Base-by-base conservation (phyloP, 768 basidiomycete species). In the Suillus brevipes region DNA sequence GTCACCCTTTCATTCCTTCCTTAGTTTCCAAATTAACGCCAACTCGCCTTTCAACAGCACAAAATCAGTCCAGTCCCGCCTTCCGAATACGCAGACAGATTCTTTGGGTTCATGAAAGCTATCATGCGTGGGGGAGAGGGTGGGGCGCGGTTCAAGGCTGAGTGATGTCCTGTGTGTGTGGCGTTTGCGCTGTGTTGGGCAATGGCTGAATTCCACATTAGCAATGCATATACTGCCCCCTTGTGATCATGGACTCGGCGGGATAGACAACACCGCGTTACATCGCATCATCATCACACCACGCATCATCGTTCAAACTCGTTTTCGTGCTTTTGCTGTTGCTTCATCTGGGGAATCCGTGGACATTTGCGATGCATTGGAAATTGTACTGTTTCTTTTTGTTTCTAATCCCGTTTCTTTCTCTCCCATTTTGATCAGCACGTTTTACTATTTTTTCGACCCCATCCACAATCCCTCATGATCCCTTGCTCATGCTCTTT, bases 41-140 rank as follows among this genome's bases (percentile, higher is more conserved):
- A 12, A 59, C 28, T 38, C 57, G 12, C 60, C 28, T 64, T 34
- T 68, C 18, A 67, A 12, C 70, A 97, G 95, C 94, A 95, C 73
- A 96, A 92, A 74, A 99, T 99, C 70, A 96, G 94, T 61, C 94
- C 96, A 7, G 94, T 98, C 2, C 90, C 90, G 3, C 95, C 97
- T 0, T 70, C 78, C 8, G 92, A 96, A 69, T 99, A 99, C 73
- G 90, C 87, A 4, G 87, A 92, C 43, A 87, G 97, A 53, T 99
- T 99, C 83, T 89, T 92, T 76, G 65, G 81, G 31, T 95, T 95
- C 70, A 89, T 95, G 88, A 89, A 87, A 74, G 89, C 91, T 28
- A 84, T 90, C 71, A 93, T 95, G 89, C 87, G 89, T 3, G 90
- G 91, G 25, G 92, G 93, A 10, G 91, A 82, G 52, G 90, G 89